Conservation (phyloP, 2,329 filamentous ascomycete genomes). For the Neopestalotiopsis sp. region DNA sequence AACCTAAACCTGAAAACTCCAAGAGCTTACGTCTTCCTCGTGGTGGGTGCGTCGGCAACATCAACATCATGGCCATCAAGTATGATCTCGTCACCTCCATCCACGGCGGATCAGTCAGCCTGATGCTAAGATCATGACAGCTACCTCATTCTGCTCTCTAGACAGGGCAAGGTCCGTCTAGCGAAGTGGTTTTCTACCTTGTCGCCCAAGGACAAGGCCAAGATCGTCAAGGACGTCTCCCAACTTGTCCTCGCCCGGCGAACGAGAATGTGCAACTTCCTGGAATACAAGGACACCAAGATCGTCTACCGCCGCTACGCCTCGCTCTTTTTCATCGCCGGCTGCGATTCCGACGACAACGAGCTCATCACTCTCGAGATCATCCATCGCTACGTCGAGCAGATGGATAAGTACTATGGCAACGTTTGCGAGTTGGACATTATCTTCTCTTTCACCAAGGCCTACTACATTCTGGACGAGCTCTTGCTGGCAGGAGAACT, state of each 20-base stretch:
- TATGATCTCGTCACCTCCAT: conserved; percentile 37
- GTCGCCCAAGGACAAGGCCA: conserved; percentile 97
- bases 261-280: conserved; percentile 99
- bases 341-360: conserved; percentile 96
- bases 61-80: conserved; percentile 56
- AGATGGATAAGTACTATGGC: conserved; percentile 99
- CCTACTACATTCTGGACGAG: conserved; percentile 98
- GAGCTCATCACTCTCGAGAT: conserved; percentile 98
- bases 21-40: conserved; percentile 21
- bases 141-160: conserved; percentile 95
- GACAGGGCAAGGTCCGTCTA: conserved; percentile 98
- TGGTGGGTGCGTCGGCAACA: conserved; percentile 33
- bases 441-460: conserved; percentile 99
- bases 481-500: conserved; percentile 93
- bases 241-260: conserved; percentile 94
- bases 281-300: conserved; percentile 99
- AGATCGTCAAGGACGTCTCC: conserved; percentile 99
- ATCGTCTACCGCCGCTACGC: conserved; percentile 99
- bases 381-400: conserved; percentile 98
- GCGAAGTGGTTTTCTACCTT: conserved; percentile 99
- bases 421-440: conserved; percentile 99
- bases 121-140: conserved; percentile 53
- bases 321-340: conserved; percentile 98
- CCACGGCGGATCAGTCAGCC: neutral
- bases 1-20: conserved; percentile 11